phyloP scores from a whole-genome alignment of 495 filamentous ascomycete genomes.

The Lasiosphaeria ovina region DNA sequence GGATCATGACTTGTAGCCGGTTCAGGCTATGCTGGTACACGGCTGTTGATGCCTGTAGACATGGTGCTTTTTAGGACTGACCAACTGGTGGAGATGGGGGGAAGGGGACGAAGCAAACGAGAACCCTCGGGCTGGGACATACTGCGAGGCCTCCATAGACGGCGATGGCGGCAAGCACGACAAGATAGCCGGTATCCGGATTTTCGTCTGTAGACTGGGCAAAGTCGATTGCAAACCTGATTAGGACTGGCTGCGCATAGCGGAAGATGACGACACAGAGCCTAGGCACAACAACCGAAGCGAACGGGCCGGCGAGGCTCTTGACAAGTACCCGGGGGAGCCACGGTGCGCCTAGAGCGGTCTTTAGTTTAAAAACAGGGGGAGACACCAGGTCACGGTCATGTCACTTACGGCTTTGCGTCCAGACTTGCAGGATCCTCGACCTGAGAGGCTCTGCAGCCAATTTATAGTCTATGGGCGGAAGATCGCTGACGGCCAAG shows the following conservation, averaged over 20 bases:
- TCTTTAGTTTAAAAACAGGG: slow-evolving; percentile 10
- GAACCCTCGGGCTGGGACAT: slow-evolving; percentile 3
- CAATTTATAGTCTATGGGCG: slow-evolving; percentile 45
- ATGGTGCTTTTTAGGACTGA: neutral
- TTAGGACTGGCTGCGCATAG: slow-evolving; percentile 61
- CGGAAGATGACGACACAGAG: slow-evolving; percentile 57
- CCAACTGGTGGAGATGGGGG: no score
- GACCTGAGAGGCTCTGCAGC: slow-evolving; percentile 40
- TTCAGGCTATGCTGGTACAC: slow-evolving; percentile 58
- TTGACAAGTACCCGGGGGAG: slow-evolving; percentile 48
- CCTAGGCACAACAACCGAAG: slow-evolving; percentile 51
- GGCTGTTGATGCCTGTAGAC: slow-evolving; percentile 46
- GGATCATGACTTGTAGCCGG: slow-evolving; percentile 56
- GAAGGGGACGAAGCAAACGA: neutral
- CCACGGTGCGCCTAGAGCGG: slow-evolving; percentile 32
- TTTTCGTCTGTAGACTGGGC: slow-evolving; percentile 34
- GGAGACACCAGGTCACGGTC: neutral
- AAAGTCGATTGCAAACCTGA: slow-evolving; percentile 53
- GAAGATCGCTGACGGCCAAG: slow-evolving; percentile 48
- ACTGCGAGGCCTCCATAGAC: slow-evolving; percentile 63
- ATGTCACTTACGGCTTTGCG: slow-evolving; percentile 22
- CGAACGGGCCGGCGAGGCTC: slow-evolving; percentile 49
- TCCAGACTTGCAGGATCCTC: slow-evolving; percentile 30
- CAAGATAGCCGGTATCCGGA: slow-evolving; percentile 46
- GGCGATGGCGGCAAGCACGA: slow-evolving; percentile 55